Evolutionary conservation across 176 grass and related monocot species (phyloP).

Genomic region (Phyllostachys edulis): DNA sequence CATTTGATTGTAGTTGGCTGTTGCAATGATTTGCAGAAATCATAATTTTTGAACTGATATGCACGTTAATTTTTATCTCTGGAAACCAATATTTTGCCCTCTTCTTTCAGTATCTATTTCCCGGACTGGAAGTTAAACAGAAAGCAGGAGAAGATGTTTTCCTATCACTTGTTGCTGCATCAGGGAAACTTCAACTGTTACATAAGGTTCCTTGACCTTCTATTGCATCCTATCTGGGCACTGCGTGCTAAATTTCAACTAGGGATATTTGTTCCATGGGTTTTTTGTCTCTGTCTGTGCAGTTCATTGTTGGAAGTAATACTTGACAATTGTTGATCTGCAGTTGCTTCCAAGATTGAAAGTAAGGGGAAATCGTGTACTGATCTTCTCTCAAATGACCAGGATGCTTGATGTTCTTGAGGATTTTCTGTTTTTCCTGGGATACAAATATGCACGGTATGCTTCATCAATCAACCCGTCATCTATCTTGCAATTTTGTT

Average conservation of each 20-base stretch:
- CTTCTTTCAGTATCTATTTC: conserved; percentile 57
- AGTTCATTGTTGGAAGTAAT: no score
- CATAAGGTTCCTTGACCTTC: conserved; percentile 43
- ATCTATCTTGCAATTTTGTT: no score
- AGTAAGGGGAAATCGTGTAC: no score
- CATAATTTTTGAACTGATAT: neutral
- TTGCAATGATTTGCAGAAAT: neutral
- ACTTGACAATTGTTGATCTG: no score
- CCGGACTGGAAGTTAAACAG: conserved; percentile 36
- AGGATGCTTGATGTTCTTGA: no score
- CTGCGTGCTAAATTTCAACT: no score
- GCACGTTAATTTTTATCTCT: neutral
- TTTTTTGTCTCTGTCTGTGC: no score
- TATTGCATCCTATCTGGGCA: neutral
- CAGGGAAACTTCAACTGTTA: conserved; percentile 70
- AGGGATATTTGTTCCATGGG: no score
- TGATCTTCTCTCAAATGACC: no score
- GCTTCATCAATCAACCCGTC: neutral
- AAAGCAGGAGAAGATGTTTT: conserved; percentile 34
- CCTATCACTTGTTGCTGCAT: conserved; percentile 54
- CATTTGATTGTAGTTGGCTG: neutral
- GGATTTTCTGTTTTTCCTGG: no score
- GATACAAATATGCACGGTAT: conserved; percentile 40
- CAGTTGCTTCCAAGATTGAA: no score
- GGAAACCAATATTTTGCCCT: neutral